Percentiles rank a stretch among this genome's conserved stretches.
Conservation (phyloP, 257 asterid species). For the Sherardia arvensis region DNA sequence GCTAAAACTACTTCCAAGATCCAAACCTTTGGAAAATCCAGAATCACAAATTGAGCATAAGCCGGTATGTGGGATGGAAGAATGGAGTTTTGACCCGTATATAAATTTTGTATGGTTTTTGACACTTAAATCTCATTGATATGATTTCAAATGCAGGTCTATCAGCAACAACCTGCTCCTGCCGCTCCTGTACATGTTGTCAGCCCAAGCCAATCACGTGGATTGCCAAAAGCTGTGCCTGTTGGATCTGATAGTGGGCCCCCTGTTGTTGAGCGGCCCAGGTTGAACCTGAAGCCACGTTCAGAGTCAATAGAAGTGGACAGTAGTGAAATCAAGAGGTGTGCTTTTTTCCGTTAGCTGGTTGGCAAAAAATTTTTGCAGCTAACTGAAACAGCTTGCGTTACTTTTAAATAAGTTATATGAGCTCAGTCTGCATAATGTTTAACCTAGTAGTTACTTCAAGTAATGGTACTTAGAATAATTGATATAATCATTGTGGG, state of each 20-base stretch:
- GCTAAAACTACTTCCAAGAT: slow-evolving; percentile 81
- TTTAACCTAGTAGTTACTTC: not conserved
- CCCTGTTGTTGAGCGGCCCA: slow-evolving; percentile 53
- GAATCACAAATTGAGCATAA: slow-evolving; percentile 35
- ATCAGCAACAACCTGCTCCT: slow-evolving; percentile 41
- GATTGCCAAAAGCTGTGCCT: slow-evolving; percentile 27
- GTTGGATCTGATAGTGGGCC: slow-evolving; percentile 25
- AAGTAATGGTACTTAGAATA: not conserved
- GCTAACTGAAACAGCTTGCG: no score
- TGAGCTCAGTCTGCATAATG: not conserved
- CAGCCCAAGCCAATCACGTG: slow-evolving; percentile 24
- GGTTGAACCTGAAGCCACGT: slow-evolving; percentile 64
- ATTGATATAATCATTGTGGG: not conserved
- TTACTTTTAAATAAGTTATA: not conserved
- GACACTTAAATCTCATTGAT: slow-evolving; percentile 2
- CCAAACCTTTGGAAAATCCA: slow-evolving; percentile 63
- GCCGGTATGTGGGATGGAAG: slow-evolving; percentile 33
- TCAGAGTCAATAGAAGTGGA: slow-evolving; percentile 42
- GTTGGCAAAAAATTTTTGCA: slow-evolving; percentile 3
- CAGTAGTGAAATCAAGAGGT: slow-evolving; percentile 49
- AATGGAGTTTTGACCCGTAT: not conserved
- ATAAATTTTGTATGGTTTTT: not conserved
- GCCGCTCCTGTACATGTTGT: slow-evolving; percentile 30
- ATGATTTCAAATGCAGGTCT: slow-evolving; percentile 25
- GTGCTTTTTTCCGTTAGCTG: not conserved